Evolutionary conservation across 2,329 filamentous ascomycete species (phyloP).

Genomic region (Talaromyces sp.): DNA sequence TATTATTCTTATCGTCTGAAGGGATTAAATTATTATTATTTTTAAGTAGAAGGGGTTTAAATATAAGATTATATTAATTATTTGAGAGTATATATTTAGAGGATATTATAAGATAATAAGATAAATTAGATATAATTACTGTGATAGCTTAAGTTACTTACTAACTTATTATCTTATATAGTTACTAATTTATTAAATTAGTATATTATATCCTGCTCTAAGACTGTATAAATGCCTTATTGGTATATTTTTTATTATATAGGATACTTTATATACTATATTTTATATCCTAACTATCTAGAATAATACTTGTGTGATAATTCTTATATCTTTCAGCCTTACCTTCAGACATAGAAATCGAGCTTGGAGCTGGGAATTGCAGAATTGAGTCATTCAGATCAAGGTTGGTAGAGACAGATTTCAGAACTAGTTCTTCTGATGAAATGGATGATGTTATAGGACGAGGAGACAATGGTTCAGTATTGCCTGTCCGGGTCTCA

Average conservation of each 20-base stretch:
- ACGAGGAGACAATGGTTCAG: neutral
- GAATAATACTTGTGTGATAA: neutral
- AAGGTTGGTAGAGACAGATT: neutral
- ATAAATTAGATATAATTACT: neutral
- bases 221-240: neutral
- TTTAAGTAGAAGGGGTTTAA: neutral
- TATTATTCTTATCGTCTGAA: neutral
- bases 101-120: neutral
- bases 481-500: neutral
- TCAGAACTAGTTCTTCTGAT: neutral
- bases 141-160: neutral
- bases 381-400: neutral
- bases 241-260: neutral
- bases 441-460: neutral
- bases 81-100: no score
- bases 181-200: neutral
- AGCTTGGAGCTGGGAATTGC: neutral
- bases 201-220: neutral
- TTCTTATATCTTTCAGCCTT: neutral
- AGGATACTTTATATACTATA: neutral
- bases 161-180: neutral
- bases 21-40: neutral
- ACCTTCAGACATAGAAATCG: neutral
- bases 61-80: no score
- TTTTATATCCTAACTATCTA: neutral